Base-by-base conservation (phyloP, 805 yeast genomes). In the Ogataea zsoltii region DNA sequence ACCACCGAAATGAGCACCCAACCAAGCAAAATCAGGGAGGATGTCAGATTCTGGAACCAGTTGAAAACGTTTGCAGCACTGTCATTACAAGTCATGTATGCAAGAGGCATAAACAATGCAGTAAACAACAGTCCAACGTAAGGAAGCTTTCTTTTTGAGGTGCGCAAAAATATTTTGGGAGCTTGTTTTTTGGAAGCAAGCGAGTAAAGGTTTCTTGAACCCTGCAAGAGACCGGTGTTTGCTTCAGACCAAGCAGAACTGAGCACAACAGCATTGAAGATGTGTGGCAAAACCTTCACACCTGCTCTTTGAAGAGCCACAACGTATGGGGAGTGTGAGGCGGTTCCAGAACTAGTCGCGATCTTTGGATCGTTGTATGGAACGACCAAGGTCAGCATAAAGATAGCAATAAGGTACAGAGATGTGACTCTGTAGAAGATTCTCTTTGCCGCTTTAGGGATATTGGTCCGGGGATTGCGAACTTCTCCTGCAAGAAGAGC, bases 271-370 rank as follows among this genome's bases (percentile, higher is more conserved):
- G 82, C 90, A 61, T 88, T 88, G 58, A 88, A 73, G 36, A 88
- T 76, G 51, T 80, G 82, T 35, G 88, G 90, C 50, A 86, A 67
- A 0, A 77, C 89, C 23, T 62, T 60, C 54, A 86, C 83, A 31
- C 74, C 68, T 18, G 86, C 84, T 51, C 72, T 74, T 54, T 77
- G 75, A 55, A 87, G 80, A 39, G 91, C 95, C 58, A 85, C 79
- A 40, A 85, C 89, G 56, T 83, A 86, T 29, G 95, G 95, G 7
- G 91, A 83, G 18, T 41, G 44, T 13, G 90, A 88, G 28, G 82
- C 76, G 2, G 89, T 89, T 48, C 80, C 79, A 10, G 67, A 51
- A 14, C 58, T 42, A 54, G 77, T 79, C 32, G 72, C 68, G 16
- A 72, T 65, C 40, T 62, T 55, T 37, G 62, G 63, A 53, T 72